These are phyloP conservation scores for Lodderomyces oxycetoniae DNA, from an alignment of 1,139 yeast species.

Conservation along the genomic window DNA sequence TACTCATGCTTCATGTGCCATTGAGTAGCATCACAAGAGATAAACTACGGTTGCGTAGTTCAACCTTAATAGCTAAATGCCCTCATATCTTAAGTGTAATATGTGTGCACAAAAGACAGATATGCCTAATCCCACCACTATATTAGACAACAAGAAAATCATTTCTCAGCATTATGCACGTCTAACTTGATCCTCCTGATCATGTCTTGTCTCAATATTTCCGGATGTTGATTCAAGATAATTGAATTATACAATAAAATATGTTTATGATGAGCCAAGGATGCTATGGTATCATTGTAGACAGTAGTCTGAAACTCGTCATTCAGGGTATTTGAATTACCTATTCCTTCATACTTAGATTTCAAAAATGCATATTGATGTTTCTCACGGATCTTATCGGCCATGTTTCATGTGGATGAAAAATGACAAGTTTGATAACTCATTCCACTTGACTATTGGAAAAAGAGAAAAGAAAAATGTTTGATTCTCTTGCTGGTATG, in stretches of 20 bases:
- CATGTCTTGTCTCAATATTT: conserved; percentile 43
- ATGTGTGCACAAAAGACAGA: too few species aligned
- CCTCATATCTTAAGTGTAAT: too few species aligned
- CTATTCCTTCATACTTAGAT: conserved; percentile 64
- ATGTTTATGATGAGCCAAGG: conserved; percentile 66
- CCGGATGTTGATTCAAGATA: conserved; percentile 53
- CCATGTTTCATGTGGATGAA: conserved; percentile 31
- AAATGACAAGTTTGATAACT: neutral
- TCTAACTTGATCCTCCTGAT: conserved; percentile 65
- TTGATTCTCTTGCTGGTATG: too few species aligned
- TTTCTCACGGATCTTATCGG: conserved; percentile 65
- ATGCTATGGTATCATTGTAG: conserved; percentile 69
- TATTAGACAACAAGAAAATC: too few species aligned
- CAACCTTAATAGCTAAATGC: too few species aligned
- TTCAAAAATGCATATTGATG: conserved; percentile 60
- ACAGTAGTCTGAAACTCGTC: conserved; percentile 46
- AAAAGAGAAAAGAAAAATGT: too few species aligned
- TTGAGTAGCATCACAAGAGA: too few species aligned
- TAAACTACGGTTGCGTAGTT: too few species aligned
- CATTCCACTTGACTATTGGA: neutral
- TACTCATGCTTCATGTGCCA: too few species aligned
- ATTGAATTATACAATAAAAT: conserved; percentile 63
- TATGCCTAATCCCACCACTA: too few species aligned
- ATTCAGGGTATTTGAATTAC: conserved; percentile 62
- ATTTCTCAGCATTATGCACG: too few species aligned